A percentile compares a stretch with the other conserved stretches of the same genome.
These are phyloP conservation scores for Fusarium luffae DNA, from an alignment of 2,329 filamentous ascomycete species.

Conservation along the genomic window DNA sequence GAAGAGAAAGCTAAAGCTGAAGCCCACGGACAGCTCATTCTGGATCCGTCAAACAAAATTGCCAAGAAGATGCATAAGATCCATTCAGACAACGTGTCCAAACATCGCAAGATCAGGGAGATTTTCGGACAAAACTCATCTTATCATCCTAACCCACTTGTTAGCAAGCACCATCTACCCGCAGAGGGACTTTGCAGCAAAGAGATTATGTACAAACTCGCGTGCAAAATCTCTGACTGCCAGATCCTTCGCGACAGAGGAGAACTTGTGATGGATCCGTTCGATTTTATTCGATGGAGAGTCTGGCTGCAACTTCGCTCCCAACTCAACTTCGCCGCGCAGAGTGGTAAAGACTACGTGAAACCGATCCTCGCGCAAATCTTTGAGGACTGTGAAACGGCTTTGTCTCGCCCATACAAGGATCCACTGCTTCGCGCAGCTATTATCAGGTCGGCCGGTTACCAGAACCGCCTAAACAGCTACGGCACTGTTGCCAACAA, in stretches of 20 bases:
- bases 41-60: slow-evolving; percentile 18
- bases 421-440: slow-evolving; percentile 47
- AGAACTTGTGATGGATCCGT: slow-evolving; percentile 51
- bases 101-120: slow-evolving; percentile 49
- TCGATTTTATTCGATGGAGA: slow-evolving; percentile 54
- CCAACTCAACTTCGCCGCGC: background rate
- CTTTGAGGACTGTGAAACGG: slow-evolving; percentile 10
- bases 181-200: slow-evolving; percentile 48
- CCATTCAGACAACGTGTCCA: slow-evolving; percentile 49
- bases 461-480: slow-evolving; percentile 35
- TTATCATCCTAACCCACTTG: slow-evolving; percentile 54
- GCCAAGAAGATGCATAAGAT: slow-evolving; percentile 35
- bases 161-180: slow-evolving; percentile 49
- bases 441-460: slow-evolving; percentile 44
- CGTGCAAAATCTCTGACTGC: slow-evolving; percentile 50
- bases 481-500: slow-evolving; percentile 33
- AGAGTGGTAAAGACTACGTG: slow-evolving; percentile 14
- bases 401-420: slow-evolving; percentile 25
- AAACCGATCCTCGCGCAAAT: slow-evolving; percentile 15
- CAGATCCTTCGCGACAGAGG: slow-evolving; percentile 38
- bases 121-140: slow-evolving; percentile 47
- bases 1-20: slow-evolving; percentile 40
- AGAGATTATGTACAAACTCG: slow-evolving; percentile 52
- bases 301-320: slow-evolving; percentile 34
- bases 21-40: background rate